phyloP scores from a whole-genome alignment of 352 stramenopile genomes.

The Pythium sp. region DNA sequence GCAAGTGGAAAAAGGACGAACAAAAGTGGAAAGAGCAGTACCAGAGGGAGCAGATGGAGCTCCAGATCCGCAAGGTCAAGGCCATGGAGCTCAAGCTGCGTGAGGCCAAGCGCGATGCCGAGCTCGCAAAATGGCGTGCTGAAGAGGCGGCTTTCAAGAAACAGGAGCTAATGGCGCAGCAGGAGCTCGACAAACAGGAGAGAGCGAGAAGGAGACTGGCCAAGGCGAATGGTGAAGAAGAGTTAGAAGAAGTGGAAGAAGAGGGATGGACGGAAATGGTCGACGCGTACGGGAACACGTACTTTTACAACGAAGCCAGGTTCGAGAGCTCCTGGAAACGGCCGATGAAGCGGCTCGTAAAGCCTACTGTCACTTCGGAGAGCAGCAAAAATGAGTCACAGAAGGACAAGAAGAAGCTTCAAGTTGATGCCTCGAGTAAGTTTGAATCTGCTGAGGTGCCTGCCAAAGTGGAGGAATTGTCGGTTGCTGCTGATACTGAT shows the following conservation, averaged over 20 bases:
- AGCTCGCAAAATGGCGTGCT: conserved; percentile 51
- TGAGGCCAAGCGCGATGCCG: conserved; percentile 58
- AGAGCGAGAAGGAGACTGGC: conserved; percentile 10
- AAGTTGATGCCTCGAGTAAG: not conserved
- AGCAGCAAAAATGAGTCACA: not conserved
- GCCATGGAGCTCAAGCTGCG: conserved; percentile 42
- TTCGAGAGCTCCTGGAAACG: conserved; percentile 52
- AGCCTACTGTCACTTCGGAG: not conserved
- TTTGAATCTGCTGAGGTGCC: not conserved
- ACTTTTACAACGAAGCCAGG: conserved; percentile 62
- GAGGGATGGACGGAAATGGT: conserved; percentile 28
- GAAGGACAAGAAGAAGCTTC: not conserved
- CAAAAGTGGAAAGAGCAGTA: conserved; percentile 50
- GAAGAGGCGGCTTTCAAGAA: conserved; percentile 41
- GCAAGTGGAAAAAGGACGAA: conserved; percentile 51
- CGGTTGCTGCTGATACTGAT: not conserved
- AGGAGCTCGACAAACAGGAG: conserved; percentile 25
- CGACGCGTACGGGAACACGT: conserved; percentile 53
- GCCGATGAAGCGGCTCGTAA: not conserved
- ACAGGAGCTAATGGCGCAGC: conserved; percentile 37
- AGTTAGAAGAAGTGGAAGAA: not conserved
- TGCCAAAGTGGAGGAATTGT: conserved; percentile 9
- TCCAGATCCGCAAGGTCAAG: conserved; percentile 44
- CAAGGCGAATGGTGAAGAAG: conserved; percentile 2
- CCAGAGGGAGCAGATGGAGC: conserved; percentile 56